Conservation (phyloP, 768 basidiomycete genomes). For the Gymnopilus junonius region DNA sequence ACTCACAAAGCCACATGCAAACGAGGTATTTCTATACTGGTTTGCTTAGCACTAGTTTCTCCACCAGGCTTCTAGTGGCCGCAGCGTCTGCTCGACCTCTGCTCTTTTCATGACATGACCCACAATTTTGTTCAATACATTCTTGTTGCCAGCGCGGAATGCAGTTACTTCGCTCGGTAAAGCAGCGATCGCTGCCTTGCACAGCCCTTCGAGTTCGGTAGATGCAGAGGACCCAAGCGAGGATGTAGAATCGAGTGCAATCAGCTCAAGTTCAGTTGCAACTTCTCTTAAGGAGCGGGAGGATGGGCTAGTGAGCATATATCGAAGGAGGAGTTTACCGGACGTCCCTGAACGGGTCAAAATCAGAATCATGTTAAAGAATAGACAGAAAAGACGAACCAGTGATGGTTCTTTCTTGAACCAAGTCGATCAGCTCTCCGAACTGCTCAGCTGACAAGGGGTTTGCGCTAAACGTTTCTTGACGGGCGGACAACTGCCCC, state of each 20-base stretch:
- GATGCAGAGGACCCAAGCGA: conserved; percentile 15
- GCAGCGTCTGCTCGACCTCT: conserved; percentile 80
- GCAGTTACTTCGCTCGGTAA: conserved; percentile 72
- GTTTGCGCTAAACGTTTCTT: conserved; percentile 59
- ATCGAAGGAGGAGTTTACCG: conserved; percentile 75
- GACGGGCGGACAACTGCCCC: conserved; percentile 69
- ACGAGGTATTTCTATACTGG: background rate
- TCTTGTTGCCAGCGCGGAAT: conserved; percentile 69
- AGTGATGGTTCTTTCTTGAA: conserved; percentile 69
- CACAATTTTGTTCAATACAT: conserved; percentile 80
- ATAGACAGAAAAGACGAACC: conserved; percentile 42
- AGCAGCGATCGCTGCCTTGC: conserved; percentile 63
- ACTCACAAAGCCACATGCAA: background rate
- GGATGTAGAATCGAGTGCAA: conserved; percentile 37
- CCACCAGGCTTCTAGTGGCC: conserved; percentile 53
- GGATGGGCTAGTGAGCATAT: conserved; percentile 59
- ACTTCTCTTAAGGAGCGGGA: conserved; percentile 41
- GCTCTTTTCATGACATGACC: conserved; percentile 86
- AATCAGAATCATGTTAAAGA: background rate
- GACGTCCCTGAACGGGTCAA: conserved; percentile 59
- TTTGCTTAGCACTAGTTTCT: conserved; percentile 41
- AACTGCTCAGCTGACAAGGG: conserved; percentile 66
- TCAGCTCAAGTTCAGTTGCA: conserved; percentile 53
- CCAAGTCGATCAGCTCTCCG: conserved; percentile 78
- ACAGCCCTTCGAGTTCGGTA: conserved; percentile 53